A percentile compares a stretch with the other conserved stretches of the same genome.
These are phyloP conservation scores for Chaetomiaceae sp. DNA, from an alignment of 2,329 filamentous ascomycete genomes.

Conservation along the genomic window DNA sequence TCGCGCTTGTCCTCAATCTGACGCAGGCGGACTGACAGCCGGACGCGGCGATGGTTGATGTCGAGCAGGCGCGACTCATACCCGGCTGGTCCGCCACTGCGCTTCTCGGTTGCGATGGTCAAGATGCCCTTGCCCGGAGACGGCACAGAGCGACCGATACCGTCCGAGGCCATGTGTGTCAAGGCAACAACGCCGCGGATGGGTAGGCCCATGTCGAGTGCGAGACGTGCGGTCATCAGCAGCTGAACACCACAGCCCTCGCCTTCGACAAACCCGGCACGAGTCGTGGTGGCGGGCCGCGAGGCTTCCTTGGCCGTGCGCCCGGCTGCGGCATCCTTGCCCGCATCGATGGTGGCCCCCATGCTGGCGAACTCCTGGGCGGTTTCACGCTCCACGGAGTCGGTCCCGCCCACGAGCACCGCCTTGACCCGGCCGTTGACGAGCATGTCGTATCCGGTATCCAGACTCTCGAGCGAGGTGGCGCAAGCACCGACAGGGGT, in stretches of 20 bases:
- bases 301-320: conserved; percentile 33
- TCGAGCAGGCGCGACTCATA: background rate
- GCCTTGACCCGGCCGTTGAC: background rate
- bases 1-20: background rate
- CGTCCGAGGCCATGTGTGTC: conserved; percentile 33
- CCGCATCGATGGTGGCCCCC: conserved; percentile 34
- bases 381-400: conserved; percentile 26
- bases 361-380: conserved; percentile 32
- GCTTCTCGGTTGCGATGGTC: conserved; percentile 27
- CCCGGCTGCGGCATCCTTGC: conserved; percentile 28
- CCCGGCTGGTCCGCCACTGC: background rate
- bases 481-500: conserved; percentile 38
- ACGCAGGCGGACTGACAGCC: background rate
- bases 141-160: conserved; percentile 35
- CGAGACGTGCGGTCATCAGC: conserved; percentile 32
- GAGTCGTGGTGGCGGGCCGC: conserved; percentile 31
- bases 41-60: background rate
- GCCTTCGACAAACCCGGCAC: conserved; percentile 36
- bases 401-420: conserved; percentile 34
- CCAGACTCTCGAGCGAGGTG: conserved; percentile 35
- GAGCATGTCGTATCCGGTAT: conserved; percentile 26
- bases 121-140: conserved; percentile 37
- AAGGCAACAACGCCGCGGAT: conserved; percentile 34
- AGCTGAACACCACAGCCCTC: conserved; percentile 36
- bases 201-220: conserved; percentile 34